A percentile compares a stretch with the other conserved stretches of the same genome.
Conservation (phyloP, 768 basidiomycete genomes). For the Podaxis sp. region DNA sequence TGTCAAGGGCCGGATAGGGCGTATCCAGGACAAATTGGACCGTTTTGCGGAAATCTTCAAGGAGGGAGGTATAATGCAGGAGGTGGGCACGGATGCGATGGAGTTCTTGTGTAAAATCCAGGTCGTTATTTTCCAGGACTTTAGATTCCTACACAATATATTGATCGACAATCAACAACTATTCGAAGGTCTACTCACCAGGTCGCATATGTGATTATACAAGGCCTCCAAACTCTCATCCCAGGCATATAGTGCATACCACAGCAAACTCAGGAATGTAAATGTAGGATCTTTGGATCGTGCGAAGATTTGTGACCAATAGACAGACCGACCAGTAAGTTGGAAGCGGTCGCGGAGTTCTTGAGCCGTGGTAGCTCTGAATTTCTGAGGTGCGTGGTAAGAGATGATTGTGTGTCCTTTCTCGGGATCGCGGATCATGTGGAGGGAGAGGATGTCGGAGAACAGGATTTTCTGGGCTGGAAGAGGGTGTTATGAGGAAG, state of each 20-base stretch:
- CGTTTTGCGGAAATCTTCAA: conserved; percentile 43
- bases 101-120: conserved; percentile 39
- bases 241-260: conserved; percentile 52
- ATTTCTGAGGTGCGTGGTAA: conserved; percentile 28
- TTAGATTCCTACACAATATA: conserved; percentile 31
- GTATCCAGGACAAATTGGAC: conserved; percentile 40
- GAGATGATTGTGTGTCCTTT: conserved; percentile 36
- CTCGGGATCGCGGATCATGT: conserved; percentile 28
- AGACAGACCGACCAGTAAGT: conserved; percentile 30
- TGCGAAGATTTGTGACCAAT: conserved; percentile 30
- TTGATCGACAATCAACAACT: background rate
- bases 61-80: conserved; percentile 43
- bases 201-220: conserved; percentile 35
- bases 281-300: conserved; percentile 44
- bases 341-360: conserved; percentile 33
- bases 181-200: conserved; percentile 27
- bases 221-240: conserved; percentile 45
- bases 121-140: conserved; percentile 23
- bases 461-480: conserved; percentile 23
- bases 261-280: conserved; percentile 39
- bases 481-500: background rate
- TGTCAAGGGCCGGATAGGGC: conserved; percentile 33
- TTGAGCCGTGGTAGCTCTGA: conserved; percentile 25
- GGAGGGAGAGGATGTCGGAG: conserved; percentile 36
- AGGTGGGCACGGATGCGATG: conserved; percentile 51